Evolutionary conservation across 805 yeast genomes (phyloP), one percentile per base, ranked within the genome.

Genomic region (Spathaspora hagerdaliae): DNA sequence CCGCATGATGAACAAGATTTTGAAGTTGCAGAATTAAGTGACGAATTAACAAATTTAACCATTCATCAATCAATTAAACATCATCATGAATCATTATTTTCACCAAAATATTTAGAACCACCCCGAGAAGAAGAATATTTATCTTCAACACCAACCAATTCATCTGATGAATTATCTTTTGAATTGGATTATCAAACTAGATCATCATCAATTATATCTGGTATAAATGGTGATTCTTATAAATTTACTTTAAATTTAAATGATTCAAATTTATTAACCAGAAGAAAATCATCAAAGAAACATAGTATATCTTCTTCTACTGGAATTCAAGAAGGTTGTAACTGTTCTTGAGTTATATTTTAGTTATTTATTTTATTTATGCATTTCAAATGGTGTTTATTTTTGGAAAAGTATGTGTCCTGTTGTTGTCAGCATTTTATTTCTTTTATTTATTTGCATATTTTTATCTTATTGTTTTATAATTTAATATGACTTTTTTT

Each of bases 171-270:
- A 6, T 55, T 50, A 27, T 36, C 29, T 14, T 34, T 27, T 24
- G 49, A 45, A 29, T n/a, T 40, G 11, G 67, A 63, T 19, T 60
- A 62, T 43, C 71, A 60, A 39, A 68, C 75, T 5, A 52, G 74
- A 37, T 66, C 72, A n/a, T 61, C 67, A 11, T 63, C 70, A 3
- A 64, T 70, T 5, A 65, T 70, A 13, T 64, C 73, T 12, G 71
- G 71, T 14, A 59, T 65, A 2, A 66, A 61, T 41, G 73, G 72
- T 5, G 73, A 67, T 42, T 9, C 6, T 29, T 67, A 60, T 51
- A 70, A 71, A 50, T 80, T 84, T 51, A 85, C 84, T 44, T 68
- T 85, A 47, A 80, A 78, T 49, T 61, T 85, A 55, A 81, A 80
- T 45, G 84, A 83, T 15, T 81, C 87, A 38, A 83, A 84, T 31